Evolutionary conservation across 192 early-diverging fungal species (phyloP).

Genomic region (Podila minutissima): DNA sequence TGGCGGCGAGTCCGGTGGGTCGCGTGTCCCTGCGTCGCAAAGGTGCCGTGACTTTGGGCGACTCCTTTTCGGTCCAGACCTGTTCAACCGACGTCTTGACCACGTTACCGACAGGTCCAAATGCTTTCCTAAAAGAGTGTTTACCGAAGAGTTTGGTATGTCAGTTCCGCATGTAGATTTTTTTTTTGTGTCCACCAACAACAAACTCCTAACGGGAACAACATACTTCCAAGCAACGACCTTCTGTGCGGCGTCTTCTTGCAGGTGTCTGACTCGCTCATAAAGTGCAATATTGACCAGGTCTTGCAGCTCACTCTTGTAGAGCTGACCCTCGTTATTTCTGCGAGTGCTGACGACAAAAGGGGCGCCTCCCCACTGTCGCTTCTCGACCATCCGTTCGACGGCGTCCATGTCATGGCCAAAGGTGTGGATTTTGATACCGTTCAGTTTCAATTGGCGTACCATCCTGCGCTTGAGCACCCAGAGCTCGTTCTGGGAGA

Average conservation of each 20-base stretch:
- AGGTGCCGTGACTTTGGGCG: neutral
- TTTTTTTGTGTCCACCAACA: neutral
- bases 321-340: slow-evolving; percentile 16
- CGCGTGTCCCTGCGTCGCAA: neutral
- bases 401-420: slow-evolving; percentile 20
- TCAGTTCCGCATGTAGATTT: neutral
- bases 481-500: slow-evolving; percentile 86
- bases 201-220: neutral
- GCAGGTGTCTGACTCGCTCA: slow-evolving; percentile 21
- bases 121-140: slow-evolving; percentile 6
- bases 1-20: neutral
- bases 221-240: slow-evolving; percentile 42
- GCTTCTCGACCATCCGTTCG: slow-evolving; percentile 25
- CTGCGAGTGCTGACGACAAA: slow-evolving; percentile 37
- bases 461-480: slow-evolving; percentile 86
- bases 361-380: slow-evolving; percentile 35
- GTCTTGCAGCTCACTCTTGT: slow-evolving; percentile 21
- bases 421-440: slow-evolving; percentile 44
- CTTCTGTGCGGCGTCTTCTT: slow-evolving; percentile 32
- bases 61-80: slow-evolving; percentile 10
- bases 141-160: neutral
- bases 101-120: slow-evolving; percentile 2
- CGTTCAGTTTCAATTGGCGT: slow-evolving; percentile 38
- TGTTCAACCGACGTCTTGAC: slow-evolving; percentile 7
- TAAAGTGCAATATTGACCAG: slow-evolving; percentile 30